A percentile compares a stretch with the other conserved stretches of the same genome.
These are phyloP conservation scores for Pythium utonaiense DNA, from an alignment of 352 stramenopile species.

Conservation along the genomic window DNA sequence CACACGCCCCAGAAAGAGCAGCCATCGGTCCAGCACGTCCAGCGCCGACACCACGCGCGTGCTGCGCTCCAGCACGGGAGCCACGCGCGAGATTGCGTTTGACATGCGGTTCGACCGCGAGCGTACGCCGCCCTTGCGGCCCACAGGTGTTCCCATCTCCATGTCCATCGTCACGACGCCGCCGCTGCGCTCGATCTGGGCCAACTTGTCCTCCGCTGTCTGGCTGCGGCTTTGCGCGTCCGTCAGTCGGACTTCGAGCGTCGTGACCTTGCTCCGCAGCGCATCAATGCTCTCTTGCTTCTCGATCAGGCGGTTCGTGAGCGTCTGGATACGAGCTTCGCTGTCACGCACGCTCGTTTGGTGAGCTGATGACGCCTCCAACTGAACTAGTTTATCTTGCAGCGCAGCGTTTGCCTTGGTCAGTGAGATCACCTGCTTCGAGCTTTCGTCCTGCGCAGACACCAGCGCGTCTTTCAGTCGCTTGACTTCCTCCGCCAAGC, in stretches of 20 bases:
- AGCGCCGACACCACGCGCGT: constrained; percentile 56
- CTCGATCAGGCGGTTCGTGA: constrained; percentile 78
- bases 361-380: constrained; percentile 22
- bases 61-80: constrained; percentile 69
- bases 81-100: constrained; percentile 56
- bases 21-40: constrained; percentile 66
- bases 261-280: constrained; percentile 59
- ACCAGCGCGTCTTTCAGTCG: constrained; percentile 44
- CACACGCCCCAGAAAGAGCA: constrained; percentile 74
- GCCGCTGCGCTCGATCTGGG: constrained; percentile 62
- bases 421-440: constrained; percentile 36
- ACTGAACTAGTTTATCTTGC: constrained; percentile 41
- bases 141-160: constrained; percentile 54
- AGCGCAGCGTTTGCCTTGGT: constrained; percentile 43
- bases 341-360: constrained; percentile 26
- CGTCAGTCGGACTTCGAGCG: constrained; percentile 64
- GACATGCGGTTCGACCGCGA: constrained; percentile 63
- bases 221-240: constrained; percentile 44
- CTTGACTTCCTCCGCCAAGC: constrained; percentile 49
- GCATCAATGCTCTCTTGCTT: constrained; percentile 81
- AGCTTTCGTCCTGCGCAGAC: constrained; percentile 29
- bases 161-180: constrained; percentile 52
- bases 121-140: constrained; percentile 26
- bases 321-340: constrained; percentile 65
- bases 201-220: constrained; percentile 53